Conservation (phyloP, 1,139 yeast species). For the Hyphopichia fennica region DNA sequence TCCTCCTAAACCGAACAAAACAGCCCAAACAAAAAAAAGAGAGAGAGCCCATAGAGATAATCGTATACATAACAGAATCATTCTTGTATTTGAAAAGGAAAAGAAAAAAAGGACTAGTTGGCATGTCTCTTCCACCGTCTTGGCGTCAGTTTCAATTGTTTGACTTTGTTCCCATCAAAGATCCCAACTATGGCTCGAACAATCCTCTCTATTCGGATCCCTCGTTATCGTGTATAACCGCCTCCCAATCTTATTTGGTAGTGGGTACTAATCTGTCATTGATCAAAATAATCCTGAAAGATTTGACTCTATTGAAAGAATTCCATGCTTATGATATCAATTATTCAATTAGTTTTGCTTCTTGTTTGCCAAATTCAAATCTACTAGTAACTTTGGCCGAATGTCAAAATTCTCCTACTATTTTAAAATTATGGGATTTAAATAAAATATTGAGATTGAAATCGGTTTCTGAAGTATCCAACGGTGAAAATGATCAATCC, state of each 20-base stretch:
- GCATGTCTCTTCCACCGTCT: conserved; percentile 30
- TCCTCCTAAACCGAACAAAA: background rate
- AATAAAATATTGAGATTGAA: conserved; percentile 40
- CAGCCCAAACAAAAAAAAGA: no score
- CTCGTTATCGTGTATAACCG: conserved; percentile 58
- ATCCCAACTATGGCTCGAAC: conserved; percentile 68
- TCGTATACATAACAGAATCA: no score
- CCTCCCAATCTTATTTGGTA: conserved; percentile 54
- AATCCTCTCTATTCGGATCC: conserved; percentile 80
- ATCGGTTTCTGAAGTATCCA: conserved; percentile 8
- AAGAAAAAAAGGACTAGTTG: no score
- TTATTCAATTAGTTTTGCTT: conserved; percentile 60
- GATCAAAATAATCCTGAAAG: conserved; percentile 59
- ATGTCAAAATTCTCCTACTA: conserved; percentile 65
- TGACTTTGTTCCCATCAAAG: conserved; percentile 79
- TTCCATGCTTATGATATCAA: conserved; percentile 68
- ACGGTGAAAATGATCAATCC: conserved; percentile 25
- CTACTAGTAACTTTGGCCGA: conserved; percentile 73
- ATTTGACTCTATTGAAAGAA: conserved; percentile 44
- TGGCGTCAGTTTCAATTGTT: conserved; percentile 93
- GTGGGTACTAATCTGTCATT: conserved; percentile 56
- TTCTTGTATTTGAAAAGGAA: no score
- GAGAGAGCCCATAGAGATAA: no score
- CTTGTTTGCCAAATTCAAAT: conserved; percentile 46
- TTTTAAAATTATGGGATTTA: conserved; percentile 74